Evolutionary conservation across 306 rosid species (phyloP).

Genomic region (Trichosanthes cucumerina): DNA sequence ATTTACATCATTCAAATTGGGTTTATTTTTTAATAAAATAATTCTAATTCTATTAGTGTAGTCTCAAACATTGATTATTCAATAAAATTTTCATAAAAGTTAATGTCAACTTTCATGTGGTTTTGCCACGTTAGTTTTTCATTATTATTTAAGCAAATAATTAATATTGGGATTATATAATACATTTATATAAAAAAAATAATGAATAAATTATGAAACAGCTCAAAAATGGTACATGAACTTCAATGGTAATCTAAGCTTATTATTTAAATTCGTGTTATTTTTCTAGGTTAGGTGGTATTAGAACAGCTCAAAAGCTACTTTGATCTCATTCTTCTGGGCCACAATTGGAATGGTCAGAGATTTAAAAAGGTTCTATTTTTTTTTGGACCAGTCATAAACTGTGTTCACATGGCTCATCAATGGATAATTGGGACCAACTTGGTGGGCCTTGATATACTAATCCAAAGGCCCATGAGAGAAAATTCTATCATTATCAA

Average conservation of each 20-base stretch:
- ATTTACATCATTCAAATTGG: not conserved
- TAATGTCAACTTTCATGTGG: not conserved
- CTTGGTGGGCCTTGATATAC: not conserved
- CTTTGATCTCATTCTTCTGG: not conserved
- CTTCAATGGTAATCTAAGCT: not conserved
- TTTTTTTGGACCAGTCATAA: not conserved
- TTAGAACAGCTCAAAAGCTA: slow-evolving; percentile 35
- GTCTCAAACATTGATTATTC: not conserved
- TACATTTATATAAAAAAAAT: not conserved
- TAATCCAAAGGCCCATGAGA: not conserved
- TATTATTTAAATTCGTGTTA: not conserved
- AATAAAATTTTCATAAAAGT: too few species aligned
- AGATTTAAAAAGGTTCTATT: not conserved
- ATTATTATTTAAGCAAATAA: not conserved
- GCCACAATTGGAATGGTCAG: not conserved
- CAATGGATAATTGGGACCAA: not conserved
- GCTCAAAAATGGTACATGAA: not conserved
- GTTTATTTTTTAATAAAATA: not conserved
- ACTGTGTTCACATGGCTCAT: slow-evolving; percentile 10
- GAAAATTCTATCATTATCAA: not conserved
- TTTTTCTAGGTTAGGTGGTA: slow-evolving; percentile 6
- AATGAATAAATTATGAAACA: not conserved
- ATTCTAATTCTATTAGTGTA: not conserved
- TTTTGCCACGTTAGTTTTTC: not conserved
- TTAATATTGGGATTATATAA: not conserved